Evolutionary conservation across 345 rosid genomes (phyloP), one percentile per base, ranked within the genome.

Genomic region (Trapa incisa): DNA sequence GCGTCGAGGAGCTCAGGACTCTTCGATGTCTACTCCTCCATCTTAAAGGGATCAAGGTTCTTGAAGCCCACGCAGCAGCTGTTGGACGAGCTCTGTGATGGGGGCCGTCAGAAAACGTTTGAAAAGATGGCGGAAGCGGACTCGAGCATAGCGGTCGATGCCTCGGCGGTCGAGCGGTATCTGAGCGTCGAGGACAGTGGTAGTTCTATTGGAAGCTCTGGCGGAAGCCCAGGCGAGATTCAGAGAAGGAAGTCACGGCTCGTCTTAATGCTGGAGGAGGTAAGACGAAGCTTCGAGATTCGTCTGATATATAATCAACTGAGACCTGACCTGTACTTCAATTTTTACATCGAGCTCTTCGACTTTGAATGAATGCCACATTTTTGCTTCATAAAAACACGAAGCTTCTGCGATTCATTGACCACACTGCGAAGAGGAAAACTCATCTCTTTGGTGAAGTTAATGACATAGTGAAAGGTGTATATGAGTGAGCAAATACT

Each of bases 201-300:
- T 15, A 47, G 41, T 65, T 16, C 33, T 39, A 33, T 43, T 37
- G 29, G 58, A n/a, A 65, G 45, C 63, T 33, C 70, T 56, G 53
- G 72, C 36, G 80, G 73, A 4, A 81, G 76, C 14, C 80, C 77
- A 6, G 79, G 82, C 61, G 92, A 89, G 52, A 67, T 65, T 71
- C 72, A 86, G 7, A 76, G 88, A 70, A 87, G 81, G 71, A 89
- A 89, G 76, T 89, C 98, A 0, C 83, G 84, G 74, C 85, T 92
- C 14, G 79, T 89, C 58, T 83, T 87, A 38, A 77, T 92, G 93
- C 90, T 92, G 5, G 96, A 92, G 57, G 96, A 92, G 98, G 98
- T 41, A 3, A n/a, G n/a, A n/a, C n/a, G n/a, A n/a, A n/a, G n/a
- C n/a, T n/a, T n/a, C n/a, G n/a, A n/a, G n/a, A n/a, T n/a, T n/a